phyloP scores from a whole-genome alignment of 2,329 filamentous ascomycete genomes.

The Claviceps fusiformis region DNA sequence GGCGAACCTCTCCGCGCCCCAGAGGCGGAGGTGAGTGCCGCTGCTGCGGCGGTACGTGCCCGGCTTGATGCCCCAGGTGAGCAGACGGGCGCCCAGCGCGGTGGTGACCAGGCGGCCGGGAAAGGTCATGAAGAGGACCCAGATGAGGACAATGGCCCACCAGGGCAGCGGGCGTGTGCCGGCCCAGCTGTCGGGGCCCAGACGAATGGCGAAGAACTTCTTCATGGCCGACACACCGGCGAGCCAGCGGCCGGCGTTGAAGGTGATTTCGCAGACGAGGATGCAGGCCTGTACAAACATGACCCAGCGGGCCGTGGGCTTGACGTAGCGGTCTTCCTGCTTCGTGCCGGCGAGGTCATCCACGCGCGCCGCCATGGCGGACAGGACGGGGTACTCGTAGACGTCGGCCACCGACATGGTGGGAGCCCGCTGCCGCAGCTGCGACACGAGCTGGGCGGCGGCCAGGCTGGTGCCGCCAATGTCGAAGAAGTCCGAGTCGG shows the following conservation, averaged over 20 bases:
- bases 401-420: constrained; percentile 11
- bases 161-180: constrained; percentile 6
- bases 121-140: constrained; percentile 7
- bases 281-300: constrained; percentile 8
- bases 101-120: constrained; percentile 9
- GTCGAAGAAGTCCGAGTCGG: constrained; percentile 10
- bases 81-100: constrained; percentile 1
- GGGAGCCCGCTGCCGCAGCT: constrained; percentile 8
- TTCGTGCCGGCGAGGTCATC: constrained; percentile 7
- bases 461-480: constrained; percentile 12
- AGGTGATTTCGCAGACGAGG: constrained; percentile 5
- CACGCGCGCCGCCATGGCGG: constrained; percentile 8
- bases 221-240: constrained; percentile 4
- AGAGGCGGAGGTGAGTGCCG: constrained; percentile 8
- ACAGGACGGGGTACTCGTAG: constrained; percentile 9
- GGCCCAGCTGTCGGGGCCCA: constrained; percentile 6
- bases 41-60: constrained; percentile 10
- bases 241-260: constrained; percentile 7
- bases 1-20: constrained; percentile 9
- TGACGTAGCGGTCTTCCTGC: constrained; percentile 7
- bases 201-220: constrained; percentile 6
- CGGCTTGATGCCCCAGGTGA: constrained; percentile 8
- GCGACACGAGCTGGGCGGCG: constrained; percentile 12
- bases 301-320: constrained; percentile 9
- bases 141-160: constrained; percentile 7